phyloP scores from a whole-genome alignment of 2,329 filamentous ascomycete genomes.

The Alternaria solani region DNA sequence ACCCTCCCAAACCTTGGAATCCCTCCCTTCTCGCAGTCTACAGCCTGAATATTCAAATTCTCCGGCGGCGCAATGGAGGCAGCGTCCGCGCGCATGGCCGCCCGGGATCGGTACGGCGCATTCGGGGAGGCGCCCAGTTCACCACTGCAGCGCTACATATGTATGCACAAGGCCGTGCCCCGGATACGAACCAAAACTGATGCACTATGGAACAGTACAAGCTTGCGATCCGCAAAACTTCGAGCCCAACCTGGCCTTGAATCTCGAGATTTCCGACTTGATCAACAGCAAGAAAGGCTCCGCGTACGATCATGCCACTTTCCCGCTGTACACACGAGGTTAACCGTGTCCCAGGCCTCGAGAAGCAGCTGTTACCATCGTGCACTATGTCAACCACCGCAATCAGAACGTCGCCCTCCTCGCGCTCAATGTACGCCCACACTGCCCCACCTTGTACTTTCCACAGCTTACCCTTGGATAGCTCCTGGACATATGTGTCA shows the following conservation, averaged over 20 bases:
- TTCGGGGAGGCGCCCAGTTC: constrained; percentile 80
- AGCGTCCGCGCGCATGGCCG: constrained; percentile 91
- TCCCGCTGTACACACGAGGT: constrained; percentile 8
- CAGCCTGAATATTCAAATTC: neutral
- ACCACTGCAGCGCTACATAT: constrained; percentile 92
- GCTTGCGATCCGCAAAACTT: constrained; percentile 97
- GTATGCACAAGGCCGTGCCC: constrained; percentile 50
- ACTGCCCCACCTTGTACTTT: constrained; percentile 18
- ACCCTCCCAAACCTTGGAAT: constrained; percentile 1
- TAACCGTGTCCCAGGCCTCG: constrained; percentile 67
- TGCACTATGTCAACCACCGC: constrained; percentile 93
- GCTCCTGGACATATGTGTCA: constrained; percentile 97
- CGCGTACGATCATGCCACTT: constrained; percentile 61
- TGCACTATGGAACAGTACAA: constrained; percentile 65
- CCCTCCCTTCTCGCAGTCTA: neutral
- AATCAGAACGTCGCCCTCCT: constrained; percentile 94
- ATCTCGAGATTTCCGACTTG: constrained; percentile 94
- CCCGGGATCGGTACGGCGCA: constrained; percentile 90
- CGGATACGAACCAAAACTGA: constrained; percentile 16
- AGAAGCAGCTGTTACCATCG: constrained; percentile 92
- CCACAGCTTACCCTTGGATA: constrained; percentile 48
- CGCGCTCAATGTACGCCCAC: constrained; percentile 71
- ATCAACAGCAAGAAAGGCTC: constrained; percentile 98
- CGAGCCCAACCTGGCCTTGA: constrained; percentile 95
- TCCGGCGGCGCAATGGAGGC: constrained; percentile 73